A percentile compares a stretch with the other conserved stretches of the same genome.
These are phyloP conservation scores for Cantharellus anzutake DNA, from an alignment of 768 basidiomycete species.

Conservation along the genomic window DNA sequence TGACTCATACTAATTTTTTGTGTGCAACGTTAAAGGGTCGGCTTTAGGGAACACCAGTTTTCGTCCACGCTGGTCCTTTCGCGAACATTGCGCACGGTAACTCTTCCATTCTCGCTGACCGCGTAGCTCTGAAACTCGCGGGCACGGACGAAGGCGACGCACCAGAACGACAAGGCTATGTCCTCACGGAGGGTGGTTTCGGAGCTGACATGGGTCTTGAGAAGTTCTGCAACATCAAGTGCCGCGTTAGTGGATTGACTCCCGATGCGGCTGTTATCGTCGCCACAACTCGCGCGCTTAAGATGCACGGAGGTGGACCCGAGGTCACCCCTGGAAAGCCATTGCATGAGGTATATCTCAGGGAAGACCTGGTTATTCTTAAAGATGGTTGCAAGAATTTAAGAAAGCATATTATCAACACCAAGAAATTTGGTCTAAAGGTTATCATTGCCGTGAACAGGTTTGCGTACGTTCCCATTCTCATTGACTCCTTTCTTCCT, in stretches of 20 bases:
- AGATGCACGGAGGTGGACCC: slow-evolving; percentile 98
- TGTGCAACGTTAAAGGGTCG: neutral
- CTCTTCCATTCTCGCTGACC: slow-evolving; percentile 96
- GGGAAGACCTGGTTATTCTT: slow-evolving; percentile 78
- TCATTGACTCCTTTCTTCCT: neutral
- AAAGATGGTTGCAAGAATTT: slow-evolving; percentile 88
- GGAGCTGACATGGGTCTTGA: slow-evolving; percentile 99
- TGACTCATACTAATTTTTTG: neutral
- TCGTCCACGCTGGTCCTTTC: slow-evolving; percentile 97
- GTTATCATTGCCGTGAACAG: slow-evolving; percentile 91
- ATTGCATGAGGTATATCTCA: slow-evolving; percentile 81
- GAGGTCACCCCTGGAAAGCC: slow-evolving; percentile 93
- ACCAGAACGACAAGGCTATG: slow-evolving; percentile 69
- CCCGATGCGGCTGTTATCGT: slow-evolving; percentile 94
- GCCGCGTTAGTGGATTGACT: slow-evolving; percentile 75
- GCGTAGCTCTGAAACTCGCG: slow-evolving; percentile 88
- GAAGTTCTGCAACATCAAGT: slow-evolving; percentile 99
- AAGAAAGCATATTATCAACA: slow-evolving; percentile 83
- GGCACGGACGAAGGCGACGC: slow-evolving; percentile 85
- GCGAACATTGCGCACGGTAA: slow-evolving; percentile 99
- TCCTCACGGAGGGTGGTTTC: slow-evolving; percentile 95
- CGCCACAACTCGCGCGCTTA: slow-evolving; percentile 90
- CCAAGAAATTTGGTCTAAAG: slow-evolving; percentile 89
- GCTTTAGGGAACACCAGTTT: slow-evolving; percentile 78
- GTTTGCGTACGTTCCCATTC: slow-evolving; percentile 53